These are phyloP conservation scores for Exophiala calicioides DNA, from an alignment of 2,329 filamentous ascomycete species.

Conservation along the genomic window DNA sequence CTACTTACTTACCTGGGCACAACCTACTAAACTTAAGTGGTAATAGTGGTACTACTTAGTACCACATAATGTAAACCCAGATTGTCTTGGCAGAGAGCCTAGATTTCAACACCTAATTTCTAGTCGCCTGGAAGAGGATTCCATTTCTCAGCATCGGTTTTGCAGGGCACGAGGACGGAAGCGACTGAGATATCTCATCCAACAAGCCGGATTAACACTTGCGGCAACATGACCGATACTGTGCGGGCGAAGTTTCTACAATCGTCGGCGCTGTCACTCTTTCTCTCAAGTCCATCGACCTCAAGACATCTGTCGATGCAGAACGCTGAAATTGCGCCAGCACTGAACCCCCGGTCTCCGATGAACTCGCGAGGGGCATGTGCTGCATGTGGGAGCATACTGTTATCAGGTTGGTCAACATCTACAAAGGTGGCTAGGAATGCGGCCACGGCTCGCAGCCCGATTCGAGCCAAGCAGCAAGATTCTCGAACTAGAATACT, in stretches of 20 bases:
- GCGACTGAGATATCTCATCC: background rate
- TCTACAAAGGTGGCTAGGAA: conserved; percentile 15
- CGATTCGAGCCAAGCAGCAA: conserved; percentile 2
- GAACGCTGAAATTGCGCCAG: conserved; percentile 6
- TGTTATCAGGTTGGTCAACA: conserved; percentile 37
- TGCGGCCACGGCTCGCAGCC: background rate
- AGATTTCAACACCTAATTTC: too few relatives aligned
- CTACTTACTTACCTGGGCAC: too few relatives aligned
- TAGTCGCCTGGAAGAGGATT: too few relatives aligned
- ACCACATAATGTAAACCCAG: too few relatives aligned
- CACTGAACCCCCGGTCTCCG: background rate
- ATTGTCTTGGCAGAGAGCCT: too few relatives aligned
- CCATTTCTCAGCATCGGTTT: too few relatives aligned
- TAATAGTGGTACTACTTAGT: too few relatives aligned
- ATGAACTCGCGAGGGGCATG: conserved; percentile 38
- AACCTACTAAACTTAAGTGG: too few relatives aligned
- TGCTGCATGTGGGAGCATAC: conserved; percentile 43
- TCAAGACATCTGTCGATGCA: conserved; percentile 41
- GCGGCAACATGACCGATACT: too few relatives aligned
- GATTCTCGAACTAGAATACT: conserved; percentile 19
- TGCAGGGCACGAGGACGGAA: too few relatives aligned
- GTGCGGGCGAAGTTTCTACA: conserved; percentile 18
- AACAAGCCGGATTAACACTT: too few relatives aligned
- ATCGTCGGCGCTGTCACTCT: conserved; percentile 27
- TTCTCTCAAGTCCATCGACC: conserved; percentile 5